Base-by-base conservation (phyloP, 352 stramenopile genomes). In the Phytophthora hibernalis region DNA sequence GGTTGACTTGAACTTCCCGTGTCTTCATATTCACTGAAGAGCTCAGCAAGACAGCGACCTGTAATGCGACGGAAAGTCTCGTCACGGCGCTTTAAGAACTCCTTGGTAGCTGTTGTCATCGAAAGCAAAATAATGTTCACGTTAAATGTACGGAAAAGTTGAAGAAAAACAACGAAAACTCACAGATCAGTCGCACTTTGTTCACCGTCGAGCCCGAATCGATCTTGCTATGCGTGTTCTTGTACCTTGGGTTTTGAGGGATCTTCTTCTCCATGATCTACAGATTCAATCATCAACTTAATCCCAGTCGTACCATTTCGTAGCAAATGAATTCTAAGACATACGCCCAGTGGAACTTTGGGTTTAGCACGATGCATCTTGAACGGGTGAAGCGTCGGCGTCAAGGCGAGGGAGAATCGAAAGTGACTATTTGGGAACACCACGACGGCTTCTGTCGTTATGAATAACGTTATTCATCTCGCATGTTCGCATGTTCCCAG, bases 261-360 rank as follows among this genome's bases (percentile, higher is more conserved):
- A 95, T 89, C 44, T 76, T 71, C 71, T 90, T 92, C 67, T 95
- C 87, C 80, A 92, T 91, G 42, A 79, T 83, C 85, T 93, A 38
- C 28, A 35, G 9, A 7, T 11, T 26, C 50, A 55, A 48, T n/a
- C 28, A 37, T 8, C 13, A 52, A 7, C 12, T 31, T 6, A 21
- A 3, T 13, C 15, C n/a, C 13, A 21, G 16, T 44, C 7, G n/a
- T 44, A 40, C 33, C 33, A 40, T 40, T 40, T 40, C 8, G 3
- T 13, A 44, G n/a, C n/a, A 22, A 3, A 44, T 22, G 16, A n/a
- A 47, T 12, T 51, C 9, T 2, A 20, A 11, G n/a, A 61, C 76
- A 3, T 70, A 91, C 82, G 26, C 49, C 80, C 18, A 91, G 71
- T 16, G 83, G 74, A n/a, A 77, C 74, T 76, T 91, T 91, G 21